A percentile compares a stretch with the other conserved stretches of the same genome.
Conservation (phyloP, 164 flowering plant species). For the Vitis vinifera region ASM3070453v1 NC_081812.1:23099001-23099500, state of each 20-base stretch:
- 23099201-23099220: background rate
- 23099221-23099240: background rate
- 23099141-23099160: background rate
- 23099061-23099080: background rate
- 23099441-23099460: conserved; percentile 57
- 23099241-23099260: background rate
- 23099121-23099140: background rate
- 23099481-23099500: conserved; percentile 58
- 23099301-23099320: too few species aligned
- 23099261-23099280: background rate
- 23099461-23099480: conserved; percentile 89
- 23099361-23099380: background rate
- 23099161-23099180: too few species aligned
- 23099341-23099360: too few species aligned
- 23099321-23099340: too few species aligned
- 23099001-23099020: conserved; percentile 1
- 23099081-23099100: background rate
- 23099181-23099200: background rate
- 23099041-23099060: background rate
- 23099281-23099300: too few species aligned
- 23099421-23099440: conserved; percentile 59
- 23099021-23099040: background rate
- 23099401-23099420: background rate
- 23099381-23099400: conserved; percentile 9
- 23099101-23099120: background rate